Evolutionary conservation across 2,329 filamentous ascomycete genomes (phyloP).

Genomic region (Oidium heveae): DNA sequence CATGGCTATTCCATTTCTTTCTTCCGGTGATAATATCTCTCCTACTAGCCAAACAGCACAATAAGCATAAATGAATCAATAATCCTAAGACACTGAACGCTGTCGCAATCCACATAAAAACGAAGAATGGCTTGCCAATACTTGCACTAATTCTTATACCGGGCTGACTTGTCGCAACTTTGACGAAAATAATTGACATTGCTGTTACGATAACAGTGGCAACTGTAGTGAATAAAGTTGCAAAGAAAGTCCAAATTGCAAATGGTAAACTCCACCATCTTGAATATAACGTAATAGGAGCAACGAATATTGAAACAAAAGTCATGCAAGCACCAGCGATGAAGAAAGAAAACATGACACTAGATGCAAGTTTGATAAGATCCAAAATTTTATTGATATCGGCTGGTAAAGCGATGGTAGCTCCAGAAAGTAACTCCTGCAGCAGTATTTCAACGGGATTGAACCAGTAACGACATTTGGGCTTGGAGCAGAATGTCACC

Average conservation of each 20-base stretch:
- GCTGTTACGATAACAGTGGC: constrained; percentile 55
- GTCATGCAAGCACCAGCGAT: constrained; percentile 43
- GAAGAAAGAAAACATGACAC: constrained; percentile 81
- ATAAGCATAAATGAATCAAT: constrained; percentile 47
- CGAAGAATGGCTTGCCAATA: constrained; percentile 52
- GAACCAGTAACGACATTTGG: constrained; percentile 61
- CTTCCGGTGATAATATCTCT: constrained; percentile 13
- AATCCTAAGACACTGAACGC: constrained; percentile 43
- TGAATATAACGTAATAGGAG: constrained; percentile 19
- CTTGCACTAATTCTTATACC: constrained; percentile 51
- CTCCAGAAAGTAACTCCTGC: constrained; percentile 55
- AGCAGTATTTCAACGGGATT: constrained; percentile 66
- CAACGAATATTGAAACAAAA: constrained; percentile 44
- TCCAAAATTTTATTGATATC: constrained; percentile 48
- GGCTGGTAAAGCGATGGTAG: constrained; percentile 56
- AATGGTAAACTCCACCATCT: constrained; percentile 40
- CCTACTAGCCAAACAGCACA: constrained; percentile 38
- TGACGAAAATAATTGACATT: constrained; percentile 60
- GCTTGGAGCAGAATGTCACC: constrained; percentile 49
- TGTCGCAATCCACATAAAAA: constrained; percentile 70
- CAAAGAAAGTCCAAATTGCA: constrained; percentile 38
- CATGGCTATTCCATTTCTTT: constrained; percentile 10
- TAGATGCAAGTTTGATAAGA: constrained; percentile 48
- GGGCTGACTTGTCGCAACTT: constrained; percentile 44
- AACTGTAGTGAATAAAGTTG: constrained; percentile 39